Base-by-base conservation (phyloP, 768 basidiomycete species). In the Suillus occidentalis region DNA sequence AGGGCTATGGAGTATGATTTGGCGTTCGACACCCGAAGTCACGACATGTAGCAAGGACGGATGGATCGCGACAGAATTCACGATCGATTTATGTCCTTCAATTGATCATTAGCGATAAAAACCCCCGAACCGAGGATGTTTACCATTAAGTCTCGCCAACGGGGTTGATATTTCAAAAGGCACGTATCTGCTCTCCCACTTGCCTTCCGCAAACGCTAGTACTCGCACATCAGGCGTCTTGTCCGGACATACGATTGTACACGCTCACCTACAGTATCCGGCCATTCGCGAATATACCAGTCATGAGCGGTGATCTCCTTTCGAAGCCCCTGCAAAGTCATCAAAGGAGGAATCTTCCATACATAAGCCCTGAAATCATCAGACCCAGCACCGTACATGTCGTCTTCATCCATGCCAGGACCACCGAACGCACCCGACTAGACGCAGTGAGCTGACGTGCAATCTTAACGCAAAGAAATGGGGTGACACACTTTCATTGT, bases 301-400 rank as follows among this genome's bases (percentile, higher is more conserved):
- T 84, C 79, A 18, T 76, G 74, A 20, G 76, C 65, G 37, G 76
- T 74, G 53, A 91, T 73, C 55, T 83, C 79, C 59, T 75, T 72
- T 50, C 91, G 80, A 65, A 75, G 75, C 31, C 81, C 80, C 1
- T 71, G 64, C 53, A 92, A 79, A 18, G 77, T 75, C 12, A 69
- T 64, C 4, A 83, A 66, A 14, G 82, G 70, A 4, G 93, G 92
- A 42, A 95, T 79, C 68, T 84, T 85, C 93, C 93, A 95, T 28
- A 92, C 72, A 68, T 94, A 94, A 22, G 82, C 85, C 43, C 87
- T 81, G 72, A 94, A 94, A 73, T 94, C 91, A 72, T 95, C 93
- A 13, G 91, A 93, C 18, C 93, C 93, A n/a, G 85, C 84, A 42
- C 83, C 83, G 70, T 89, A 94, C 69, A 89, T 85, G 37, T 81